Conservation (phyloP, 768 basidiomycete species). For the Lentinus tigrinus region DNA sequence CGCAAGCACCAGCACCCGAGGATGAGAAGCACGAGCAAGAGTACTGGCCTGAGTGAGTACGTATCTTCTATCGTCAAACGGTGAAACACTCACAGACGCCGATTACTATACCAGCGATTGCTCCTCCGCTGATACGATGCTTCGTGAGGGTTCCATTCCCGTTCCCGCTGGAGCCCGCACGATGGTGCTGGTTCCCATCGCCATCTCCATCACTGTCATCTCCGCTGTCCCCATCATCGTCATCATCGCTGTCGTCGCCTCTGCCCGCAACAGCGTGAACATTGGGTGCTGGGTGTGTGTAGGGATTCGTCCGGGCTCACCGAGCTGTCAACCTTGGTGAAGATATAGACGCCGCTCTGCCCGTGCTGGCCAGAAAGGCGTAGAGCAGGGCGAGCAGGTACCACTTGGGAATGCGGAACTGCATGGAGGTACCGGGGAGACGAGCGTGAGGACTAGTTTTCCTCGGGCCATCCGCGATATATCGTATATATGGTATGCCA, state of each 20-base stretch:
- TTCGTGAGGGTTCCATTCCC: neutral
- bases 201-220: slow-evolving; percentile 4
- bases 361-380: neutral
- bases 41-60: neutral
- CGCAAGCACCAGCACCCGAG: slow-evolving; percentile 11
- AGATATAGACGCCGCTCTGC: neutral
- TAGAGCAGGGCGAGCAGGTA: slow-evolving; percentile 5
- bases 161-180: neutral
- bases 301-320: neutral
- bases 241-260: slow-evolving; percentile 13
- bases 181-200: slow-evolving; percentile 2
- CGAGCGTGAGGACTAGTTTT: neutral
- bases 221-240: slow-evolving; percentile 11
- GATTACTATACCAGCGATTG: slow-evolving; percentile 28
- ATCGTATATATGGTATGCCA: slow-evolving; percentile 1
- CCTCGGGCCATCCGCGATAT: neutral
- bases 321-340: neutral
- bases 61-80: too few species aligned
- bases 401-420: slow-evolving; percentile 4
- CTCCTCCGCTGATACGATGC: slow-evolving; percentile 11
- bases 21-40: slow-evolving; percentile 9
- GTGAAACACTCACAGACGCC: slow-evolving; percentile 25
- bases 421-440: slow-evolving; percentile 7
- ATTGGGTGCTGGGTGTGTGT: too few species aligned
- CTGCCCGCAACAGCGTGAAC: too few species aligned